Evolutionary conservation across 129 eudicot species (phyloP).

Genomic region (Centella asiatica): DNA sequence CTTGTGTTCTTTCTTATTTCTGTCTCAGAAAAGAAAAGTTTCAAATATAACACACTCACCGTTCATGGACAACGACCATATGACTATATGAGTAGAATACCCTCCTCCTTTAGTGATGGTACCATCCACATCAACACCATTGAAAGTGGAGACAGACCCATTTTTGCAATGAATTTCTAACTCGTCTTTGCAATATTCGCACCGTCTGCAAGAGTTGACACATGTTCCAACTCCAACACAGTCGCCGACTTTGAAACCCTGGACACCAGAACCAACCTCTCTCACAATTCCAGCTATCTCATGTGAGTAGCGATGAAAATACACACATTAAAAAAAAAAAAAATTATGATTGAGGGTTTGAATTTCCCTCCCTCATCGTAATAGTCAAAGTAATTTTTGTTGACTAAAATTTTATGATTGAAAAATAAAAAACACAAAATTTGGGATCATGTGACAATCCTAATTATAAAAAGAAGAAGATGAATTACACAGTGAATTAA

Average conservation of each 20-base stretch:
- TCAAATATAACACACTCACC: constrained; percentile 35
- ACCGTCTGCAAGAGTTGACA: constrained; percentile 85
- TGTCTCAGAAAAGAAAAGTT: background rate
- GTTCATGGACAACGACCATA: constrained; percentile 82
- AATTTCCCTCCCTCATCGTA: too few species aligned
- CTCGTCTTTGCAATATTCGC: constrained; percentile 59
- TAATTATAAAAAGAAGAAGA: too few species aligned
- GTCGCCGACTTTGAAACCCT: constrained; percentile 59
- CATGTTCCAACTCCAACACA: constrained; percentile 90
- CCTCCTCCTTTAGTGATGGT: constrained; percentile 87
- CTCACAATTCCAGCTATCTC: constrained; percentile 88
- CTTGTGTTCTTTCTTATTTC: background rate
- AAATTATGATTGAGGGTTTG: too few species aligned
- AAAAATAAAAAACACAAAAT: too few species aligned
- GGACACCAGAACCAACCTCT: constrained; percentile 60
- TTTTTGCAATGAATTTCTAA: constrained; percentile 67
- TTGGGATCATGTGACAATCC: too few species aligned
- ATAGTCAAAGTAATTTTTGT: too few species aligned
- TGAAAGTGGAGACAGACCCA: constrained; percentile 59
- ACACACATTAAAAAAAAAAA: too few species aligned
- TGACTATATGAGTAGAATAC: constrained; percentile 68
- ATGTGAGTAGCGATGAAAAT: too few species aligned
- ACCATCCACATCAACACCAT: constrained; percentile 71
- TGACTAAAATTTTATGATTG: too few species aligned
- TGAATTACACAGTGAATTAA: too few species aligned